These are phyloP conservation scores for Colletotrichum filicis DNA, from an alignment of 2,329 filamentous ascomycete species.

Conservation along the genomic window DNA sequence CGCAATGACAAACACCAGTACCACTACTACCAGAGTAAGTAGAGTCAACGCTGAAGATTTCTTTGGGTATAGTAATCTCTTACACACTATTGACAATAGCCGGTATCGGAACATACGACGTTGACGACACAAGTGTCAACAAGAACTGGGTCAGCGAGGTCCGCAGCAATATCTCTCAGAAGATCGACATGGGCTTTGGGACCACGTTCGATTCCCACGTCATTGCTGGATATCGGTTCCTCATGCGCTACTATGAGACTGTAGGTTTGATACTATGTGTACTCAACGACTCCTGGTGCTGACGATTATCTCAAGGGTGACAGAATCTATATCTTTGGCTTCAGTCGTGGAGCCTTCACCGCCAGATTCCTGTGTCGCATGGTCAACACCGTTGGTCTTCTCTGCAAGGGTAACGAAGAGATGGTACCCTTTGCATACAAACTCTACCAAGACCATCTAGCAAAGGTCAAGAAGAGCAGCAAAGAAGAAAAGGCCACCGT, in stretches of 20 bases:
- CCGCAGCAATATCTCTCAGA: conserved; percentile 46
- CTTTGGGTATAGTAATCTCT: neutral
- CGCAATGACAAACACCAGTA: conserved; percentile 54
- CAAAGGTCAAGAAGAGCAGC: conserved; percentile 42
- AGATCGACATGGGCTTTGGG: conserved; percentile 56
- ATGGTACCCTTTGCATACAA: conserved; percentile 61
- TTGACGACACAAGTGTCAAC: conserved; percentile 53
- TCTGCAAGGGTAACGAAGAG: conserved; percentile 63
- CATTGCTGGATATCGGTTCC: conserved; percentile 61
- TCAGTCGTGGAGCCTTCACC: conserved; percentile 63
- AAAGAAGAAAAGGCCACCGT: neutral
- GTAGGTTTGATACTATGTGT: conserved; percentile 38
- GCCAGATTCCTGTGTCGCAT: conserved; percentile 63
- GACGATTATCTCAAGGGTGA: conserved; percentile 46
- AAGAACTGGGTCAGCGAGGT: conserved; percentile 44
- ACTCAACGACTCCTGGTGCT: neutral
- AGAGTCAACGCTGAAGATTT: neutral
- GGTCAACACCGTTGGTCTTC: conserved; percentile 59
- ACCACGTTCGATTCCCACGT: conserved; percentile 62
- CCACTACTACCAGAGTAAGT: conserved; percentile 61
- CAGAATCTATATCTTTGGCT: conserved; percentile 65
- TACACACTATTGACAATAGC: conserved; percentile 40
- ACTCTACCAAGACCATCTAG: conserved; percentile 49
- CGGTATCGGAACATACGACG: conserved; percentile 61
- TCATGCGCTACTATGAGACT: conserved; percentile 63